Base-by-base conservation (phyloP, 768 basidiomycete species). In the Sutorius australiensis region DNA sequence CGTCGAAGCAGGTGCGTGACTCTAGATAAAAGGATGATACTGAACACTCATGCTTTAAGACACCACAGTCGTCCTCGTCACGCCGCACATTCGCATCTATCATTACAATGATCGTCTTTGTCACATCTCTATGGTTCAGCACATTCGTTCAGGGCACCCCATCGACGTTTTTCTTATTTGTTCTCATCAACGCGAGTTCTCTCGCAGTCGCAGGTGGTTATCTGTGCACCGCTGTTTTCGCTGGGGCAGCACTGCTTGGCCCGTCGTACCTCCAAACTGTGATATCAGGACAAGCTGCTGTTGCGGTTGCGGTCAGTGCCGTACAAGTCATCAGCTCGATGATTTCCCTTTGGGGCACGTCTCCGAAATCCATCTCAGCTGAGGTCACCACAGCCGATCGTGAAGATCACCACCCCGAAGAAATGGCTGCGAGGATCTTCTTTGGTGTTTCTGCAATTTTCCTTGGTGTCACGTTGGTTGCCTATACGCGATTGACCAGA, bases 201-300 rank as follows among this genome's bases (percentile, higher is more conserved):
- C 81, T 89, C 65, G 82, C 86, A 5, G 71, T 75, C 17, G 75
- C 81, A 0, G 86, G 86, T 0, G 80, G 87, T 8, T 94, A 87
- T 64, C 77, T 94, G 17, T 89, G 88, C 59, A 87, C 84, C 0
- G 79, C 91, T 11, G 77, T 87, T 39, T 80, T 90, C 30, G 90
- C 87, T 0, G 79, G 90, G n/a, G 89, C 91, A 3, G 84, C 90
- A 0, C 72, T 92, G 5, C 89, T 92, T 59, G 93, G 92, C 0
- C 78, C 83, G 2, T 67, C 76, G 7, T 83, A 83, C 12, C 78
- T 94, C 47, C 87, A 93, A 66, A 75, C 81, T 24, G 74, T 89
- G 65, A 80, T 94, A 77, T 82, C 90, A 3, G 92, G 91, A 11
- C 90, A 94, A 69, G 92, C 88, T 0, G 89, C 87, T 0, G 81